Evolutionary conservation across 1,284 basidiomycete species (phyloP).

Genomic region (Neolentinus lepideus): DNA sequence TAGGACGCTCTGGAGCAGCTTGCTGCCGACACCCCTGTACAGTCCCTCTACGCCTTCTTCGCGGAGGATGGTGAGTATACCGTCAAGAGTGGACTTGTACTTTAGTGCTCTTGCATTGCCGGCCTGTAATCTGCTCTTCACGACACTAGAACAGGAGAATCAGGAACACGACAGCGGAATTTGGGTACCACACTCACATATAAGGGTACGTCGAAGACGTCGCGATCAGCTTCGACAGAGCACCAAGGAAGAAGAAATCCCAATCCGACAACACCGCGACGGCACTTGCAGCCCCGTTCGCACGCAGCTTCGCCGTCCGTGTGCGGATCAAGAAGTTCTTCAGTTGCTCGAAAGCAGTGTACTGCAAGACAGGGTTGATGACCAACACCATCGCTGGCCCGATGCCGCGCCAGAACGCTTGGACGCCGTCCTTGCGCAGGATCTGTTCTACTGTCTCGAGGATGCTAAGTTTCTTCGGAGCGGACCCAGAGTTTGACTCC

Average conservation of each 20-base stretch:
- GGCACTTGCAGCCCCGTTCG: constrained; percentile 32
- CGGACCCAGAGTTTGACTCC: constrained; percentile 16
- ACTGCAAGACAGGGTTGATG: constrained; percentile 91
- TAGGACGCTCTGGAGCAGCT: constrained; percentile 84
- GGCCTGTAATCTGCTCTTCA: constrained; percentile 80
- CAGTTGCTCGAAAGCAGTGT: constrained; percentile 83
- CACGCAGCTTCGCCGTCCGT: constrained; percentile 47
- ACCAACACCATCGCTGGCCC: constrained; percentile 92
- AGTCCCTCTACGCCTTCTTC: constrained; percentile 77
- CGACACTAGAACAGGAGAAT: constrained; percentile 42
- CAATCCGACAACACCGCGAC: constrained; percentile 62
- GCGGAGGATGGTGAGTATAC: constrained; percentile 61
- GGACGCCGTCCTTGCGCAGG: constrained; percentile 68
- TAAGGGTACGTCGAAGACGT: constrained; percentile 74
- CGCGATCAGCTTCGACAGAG: constrained; percentile 80
- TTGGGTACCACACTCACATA: constrained; percentile 38
- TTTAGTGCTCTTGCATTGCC: constrained; percentile 54
- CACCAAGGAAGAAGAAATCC: constrained; percentile 88
- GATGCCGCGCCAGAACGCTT: constrained; percentile 92
- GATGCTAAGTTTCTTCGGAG: constrained; percentile 53
- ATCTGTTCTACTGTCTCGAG: constrained; percentile 70
- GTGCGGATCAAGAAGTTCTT: constrained; percentile 70
- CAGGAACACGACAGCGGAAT: background rate
- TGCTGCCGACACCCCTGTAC: constrained; percentile 81
- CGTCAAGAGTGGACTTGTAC: constrained; percentile 69